Conservation (phyloP, 148 eudicot genomes). For the Fagopyrum esculentum region DNA sequence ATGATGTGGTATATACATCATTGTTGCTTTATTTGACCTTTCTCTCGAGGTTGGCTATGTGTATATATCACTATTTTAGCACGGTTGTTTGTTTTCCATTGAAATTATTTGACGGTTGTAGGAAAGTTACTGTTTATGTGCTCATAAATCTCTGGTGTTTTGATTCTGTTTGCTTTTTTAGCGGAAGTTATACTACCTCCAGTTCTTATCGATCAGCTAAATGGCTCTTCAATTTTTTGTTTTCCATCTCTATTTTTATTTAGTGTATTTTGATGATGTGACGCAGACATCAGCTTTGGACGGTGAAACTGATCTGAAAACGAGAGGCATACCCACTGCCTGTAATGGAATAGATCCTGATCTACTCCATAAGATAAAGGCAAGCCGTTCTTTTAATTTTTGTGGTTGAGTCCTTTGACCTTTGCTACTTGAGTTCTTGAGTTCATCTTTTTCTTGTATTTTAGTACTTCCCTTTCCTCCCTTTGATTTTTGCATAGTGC, state of each 20-base stretch:
- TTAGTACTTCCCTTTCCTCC: background rate
- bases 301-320: conserved; percentile 97
- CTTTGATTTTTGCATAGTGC: conserved; percentile 12
- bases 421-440: conserved; percentile 1
- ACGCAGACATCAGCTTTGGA: conserved; percentile 90
- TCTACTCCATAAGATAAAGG: conserved; percentile 90
- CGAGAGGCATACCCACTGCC: conserved; percentile 76
- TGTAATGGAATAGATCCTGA: conserved; percentile 92
- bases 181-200: background rate
- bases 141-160: background rate
- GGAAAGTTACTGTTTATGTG: background rate
- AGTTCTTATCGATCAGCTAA: background rate
- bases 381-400: conserved; percentile 14
- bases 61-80: background rate
- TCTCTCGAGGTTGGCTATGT: background rate
- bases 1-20: background rate
- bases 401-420: background rate
- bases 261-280: conserved; percentile 6
- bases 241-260: background rate
- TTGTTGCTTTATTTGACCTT: conserved; percentile 2
- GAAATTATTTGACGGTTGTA: background rate
- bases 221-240: background rate
- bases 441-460: background rate
- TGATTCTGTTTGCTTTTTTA: background rate
- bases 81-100: background rate